phyloP scores from a whole-genome alignment of 768 basidiomycete genomes.

The Serendipita vermifera region DNA sequence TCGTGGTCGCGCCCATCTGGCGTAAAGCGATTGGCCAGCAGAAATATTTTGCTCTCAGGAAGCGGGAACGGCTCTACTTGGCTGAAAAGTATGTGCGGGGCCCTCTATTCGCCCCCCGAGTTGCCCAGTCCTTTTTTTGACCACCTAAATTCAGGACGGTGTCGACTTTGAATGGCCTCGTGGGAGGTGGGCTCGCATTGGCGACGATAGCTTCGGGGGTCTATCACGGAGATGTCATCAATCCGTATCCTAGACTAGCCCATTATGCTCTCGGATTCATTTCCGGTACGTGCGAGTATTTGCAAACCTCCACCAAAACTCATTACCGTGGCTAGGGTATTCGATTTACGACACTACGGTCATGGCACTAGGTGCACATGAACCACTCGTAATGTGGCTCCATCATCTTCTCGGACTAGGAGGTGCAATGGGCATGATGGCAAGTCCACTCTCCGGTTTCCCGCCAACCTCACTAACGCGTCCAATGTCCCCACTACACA shows the following conservation, averaged over 20 bases:
- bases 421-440: background rate
- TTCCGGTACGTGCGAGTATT: background rate
- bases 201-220: background rate
- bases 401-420: slow-evolving; percentile 1
- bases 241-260: background rate
- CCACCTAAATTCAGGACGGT: background rate
- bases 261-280: slow-evolving; percentile 2
- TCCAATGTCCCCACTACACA: background rate
- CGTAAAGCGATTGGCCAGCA: background rate
- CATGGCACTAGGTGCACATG: slow-evolving; percentile 2
- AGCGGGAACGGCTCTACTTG: background rate
- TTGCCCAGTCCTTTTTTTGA: background rate
- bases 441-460: background rate
- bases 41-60: background rate
- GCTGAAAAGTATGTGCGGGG: background rate
- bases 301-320: background rate
- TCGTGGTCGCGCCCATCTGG: background rate
- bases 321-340: background rate
- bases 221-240: background rate
- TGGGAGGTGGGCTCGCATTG: background rate
- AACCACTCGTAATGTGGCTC: slow-evolving; percentile 3
- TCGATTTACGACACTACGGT: slow-evolving; percentile 6
- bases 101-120: background rate
- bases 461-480: no score
- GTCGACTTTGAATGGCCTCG: background rate